Evolutionary conservation across 176 grass and related monocot genomes (phyloP).

Genomic region (Hordeum vulgare): MorexV3_pseudomolecules_assembly NC_058524.1:593101644-593102143

Average conservation of each 20-base stretch:
- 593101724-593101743: neutral
- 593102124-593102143: neutral
- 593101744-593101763: neutral
- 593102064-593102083: neutral
- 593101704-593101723: neutral
- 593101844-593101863: neutral
- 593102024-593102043: neutral
- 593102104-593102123: neutral
- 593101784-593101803: neutral
- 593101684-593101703: neutral
- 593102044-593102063: neutral
- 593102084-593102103: neutral
- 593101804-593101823: neutral
- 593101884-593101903: no score
- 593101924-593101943: no score
- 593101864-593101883: neutral
- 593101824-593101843: neutral
- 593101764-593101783: neutral
- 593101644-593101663: no score
- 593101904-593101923: no score
- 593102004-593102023: neutral
- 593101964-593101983: no score
- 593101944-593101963: no score
- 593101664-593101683: no score
- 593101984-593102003: neutral